Evolutionary conservation across 805 yeast species (phyloP).

Genomic region (Starmera caribaea): DNA sequence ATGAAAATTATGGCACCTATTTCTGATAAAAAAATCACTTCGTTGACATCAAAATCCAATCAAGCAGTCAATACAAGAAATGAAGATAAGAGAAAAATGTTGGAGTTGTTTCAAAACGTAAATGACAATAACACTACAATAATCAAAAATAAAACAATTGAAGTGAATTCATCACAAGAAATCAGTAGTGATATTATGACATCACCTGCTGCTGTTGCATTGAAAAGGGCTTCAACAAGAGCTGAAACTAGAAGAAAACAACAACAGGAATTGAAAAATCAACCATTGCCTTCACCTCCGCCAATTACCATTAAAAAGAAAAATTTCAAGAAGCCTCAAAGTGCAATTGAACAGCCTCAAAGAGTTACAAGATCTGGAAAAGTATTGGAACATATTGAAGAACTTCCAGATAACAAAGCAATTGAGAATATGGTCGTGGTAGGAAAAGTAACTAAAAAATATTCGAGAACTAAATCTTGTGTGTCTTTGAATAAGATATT

Average conservation of each 20-base stretch:
- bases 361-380: background rate
- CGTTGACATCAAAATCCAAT: background rate
- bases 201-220: slow-evolving; percentile 9
- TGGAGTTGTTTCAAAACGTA: background rate
- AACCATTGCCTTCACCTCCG: background rate
- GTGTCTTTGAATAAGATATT: too few species aligned
- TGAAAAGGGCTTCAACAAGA: slow-evolving; percentile 8
- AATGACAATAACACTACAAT: background rate
- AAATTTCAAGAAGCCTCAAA: slow-evolving; percentile 1
- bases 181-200: background rate
- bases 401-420: background rate
- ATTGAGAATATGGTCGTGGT: slow-evolving; percentile 1
- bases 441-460: slow-evolving; percentile 23
- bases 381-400: background rate
- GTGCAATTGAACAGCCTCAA: too few species aligned
- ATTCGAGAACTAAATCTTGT: slow-evolving; percentile 26
- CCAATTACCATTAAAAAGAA: background rate
- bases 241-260: slow-evolving; percentile 1
- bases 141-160: background rate
- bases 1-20: slow-evolving; percentile 2
- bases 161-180: slow-evolving; percentile 1
- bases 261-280: background rate
- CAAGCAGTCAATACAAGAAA: background rate
- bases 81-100: background rate
- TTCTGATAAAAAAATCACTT: background rate